phyloP scores from a whole-genome alignment of 139 green algal genomes.

The Spirogloea muscicola region DNA sequence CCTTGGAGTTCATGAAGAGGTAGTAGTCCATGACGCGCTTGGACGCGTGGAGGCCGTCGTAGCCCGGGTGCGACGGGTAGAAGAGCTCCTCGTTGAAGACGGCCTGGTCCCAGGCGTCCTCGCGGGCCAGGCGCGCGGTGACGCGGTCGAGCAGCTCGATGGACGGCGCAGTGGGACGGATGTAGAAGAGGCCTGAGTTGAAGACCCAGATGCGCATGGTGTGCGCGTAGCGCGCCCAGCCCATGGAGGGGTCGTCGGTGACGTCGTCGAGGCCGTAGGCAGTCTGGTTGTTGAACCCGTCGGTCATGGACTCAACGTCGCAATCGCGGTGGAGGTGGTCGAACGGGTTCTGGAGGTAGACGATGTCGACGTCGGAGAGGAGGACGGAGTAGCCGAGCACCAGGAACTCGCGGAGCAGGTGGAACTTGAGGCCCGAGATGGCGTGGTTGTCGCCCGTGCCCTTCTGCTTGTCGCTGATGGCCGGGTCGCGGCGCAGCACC shows the following conservation, averaged over 20 bases:
- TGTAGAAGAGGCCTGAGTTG: conserved; percentile 55
- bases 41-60: conserved; percentile 22
- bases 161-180: conserved; percentile 32
- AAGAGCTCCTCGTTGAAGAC: conserved; percentile 59
- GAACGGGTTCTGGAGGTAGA: conserved; percentile 63
- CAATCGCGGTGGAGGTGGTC: conserved; percentile 44
- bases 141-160: conserved; percentile 41
- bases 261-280: conserved; percentile 86
- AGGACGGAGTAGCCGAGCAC: conserved; percentile 84
- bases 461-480: conserved; percentile 48
- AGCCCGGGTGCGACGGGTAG: conserved; percentile 28
- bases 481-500: conserved; percentile 30
- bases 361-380: conserved; percentile 92
- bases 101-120: conserved; percentile 56
- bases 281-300: conserved; percentile 75
- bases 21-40: conserved; percentile 51
- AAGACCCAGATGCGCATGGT: conserved; percentile 54
- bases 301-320: conserved; percentile 67
- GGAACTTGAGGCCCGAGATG: conserved; percentile 60
- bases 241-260: conserved; percentile 83
- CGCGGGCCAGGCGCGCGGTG: conserved; percentile 39
- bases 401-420: conserved; percentile 76
- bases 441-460: conserved; percentile 50
- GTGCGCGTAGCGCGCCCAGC: conserved; percentile 74
- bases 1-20: conserved; percentile 58